Evolutionary conservation across 805 yeast genomes (phyloP), one percentile per base, ranked within the genome.

Genomic region (Debaryomyces tyrocola): DNA sequence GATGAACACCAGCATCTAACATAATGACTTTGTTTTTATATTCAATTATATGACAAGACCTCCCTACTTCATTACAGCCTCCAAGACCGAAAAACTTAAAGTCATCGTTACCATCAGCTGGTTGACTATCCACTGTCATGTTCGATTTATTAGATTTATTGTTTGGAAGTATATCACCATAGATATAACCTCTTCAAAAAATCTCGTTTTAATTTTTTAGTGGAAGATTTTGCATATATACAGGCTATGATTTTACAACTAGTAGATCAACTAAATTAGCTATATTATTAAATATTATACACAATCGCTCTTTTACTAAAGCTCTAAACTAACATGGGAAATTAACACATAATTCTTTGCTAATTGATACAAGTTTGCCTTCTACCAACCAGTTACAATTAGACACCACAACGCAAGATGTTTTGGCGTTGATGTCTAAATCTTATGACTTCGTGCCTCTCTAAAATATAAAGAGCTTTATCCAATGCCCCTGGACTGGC

Each of bases 1-100:
- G 99, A 67, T 94, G 99, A 27, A 94, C 90, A 43, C 99, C 99
- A 1, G 99, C 97, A 68, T 94, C 99, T 42, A 94, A 59, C 99
- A 94, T 94, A 41, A 94, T 85, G 4, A 92, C 91, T 60, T 94
- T 92, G 47, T 96, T 97, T 62, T 90, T 90, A 68, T 86, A 94
- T 55, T 87, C 91, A 28, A 94, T 74, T 37, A 94, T 84, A 61
- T 94, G 99, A 61, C 98, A 92, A 29, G 97, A 89, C 49, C 99
- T 72, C 3, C 99, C 99, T 6, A 94, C 99, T 64, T 94, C 99
- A 56, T 87, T 89, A 52, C 98, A 96, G n/a, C 98, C 99, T 6
- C 99, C 99, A 6, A 94, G 77, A 20, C 96, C 91, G 50, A 87
- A 81, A 70, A 94, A 94, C 62, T 80, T 81, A 59, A 73, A 73